Base-by-base conservation (phyloP, 805 yeast species). In the Kurtzmaniella cleridarum region DNA sequence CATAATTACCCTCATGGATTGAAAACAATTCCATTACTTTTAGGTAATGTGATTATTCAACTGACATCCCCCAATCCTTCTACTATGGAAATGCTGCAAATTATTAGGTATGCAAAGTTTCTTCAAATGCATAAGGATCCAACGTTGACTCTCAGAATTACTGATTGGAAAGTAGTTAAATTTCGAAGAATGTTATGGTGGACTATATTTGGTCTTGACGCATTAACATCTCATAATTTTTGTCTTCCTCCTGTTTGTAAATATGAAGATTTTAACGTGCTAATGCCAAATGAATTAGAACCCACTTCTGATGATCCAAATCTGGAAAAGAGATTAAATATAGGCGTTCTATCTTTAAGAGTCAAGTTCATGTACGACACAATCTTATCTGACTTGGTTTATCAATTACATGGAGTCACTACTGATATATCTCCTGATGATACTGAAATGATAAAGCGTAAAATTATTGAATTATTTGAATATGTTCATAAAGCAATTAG, bases 111-210 rank as follows among this genome's bases (percentile, higher is more conserved):
- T 43, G 79, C 81, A 1, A 79, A 78, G 47, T 61, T 73, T 32
- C 59, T 76, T 26, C 76, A 76, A 38, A 53, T 79, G 27, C 78
- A 79, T 47, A 71, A 79, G 50, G 85, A 79, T 49, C 84, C 84
- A 3, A 63, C 73, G n/a, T 57, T 67, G 1, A 69, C 73, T 33
- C 73, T 78, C 42, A 67, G 72, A 30, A 65, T 76, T 28, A 61
- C 67, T 2, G 75, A 76, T 44, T 60, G 66, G 51, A 69, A 66
- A 38, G 62, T 69, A 16, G 69, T 79, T 5, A 78, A 76, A 43
- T 62, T 70, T 35, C 63, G 81, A 53, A 64, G 84, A 51, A 51
- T 77, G 38, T 52, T 79, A n/a, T 79, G 84, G 84, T 79, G 84
- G 84, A 79, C 77, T 29, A 74, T 79, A 6, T 77, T 78, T 44